Evolutionary conservation across 805 yeast species (phyloP).

Genomic region (Dipodascopsis tothii): DNA sequence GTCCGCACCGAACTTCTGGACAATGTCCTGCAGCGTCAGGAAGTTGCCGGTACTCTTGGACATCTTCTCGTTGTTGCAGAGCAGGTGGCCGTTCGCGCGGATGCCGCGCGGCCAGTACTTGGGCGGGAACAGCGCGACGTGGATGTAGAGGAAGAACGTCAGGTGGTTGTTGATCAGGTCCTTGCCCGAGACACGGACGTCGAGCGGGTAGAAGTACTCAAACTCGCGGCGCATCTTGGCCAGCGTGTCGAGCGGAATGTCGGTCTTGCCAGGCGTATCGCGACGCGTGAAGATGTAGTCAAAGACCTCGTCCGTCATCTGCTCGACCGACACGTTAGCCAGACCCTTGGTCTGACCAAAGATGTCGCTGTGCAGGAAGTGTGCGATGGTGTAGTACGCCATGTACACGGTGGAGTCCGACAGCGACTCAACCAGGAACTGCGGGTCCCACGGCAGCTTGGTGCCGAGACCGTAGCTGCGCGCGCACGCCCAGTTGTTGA

Average conservation of each 20-base stretch:
- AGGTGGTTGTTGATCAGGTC: constrained; percentile 95
- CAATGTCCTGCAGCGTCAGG: constrained; percentile 77
- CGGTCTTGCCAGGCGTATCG: constrained; percentile 45
- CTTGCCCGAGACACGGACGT: constrained; percentile 86
- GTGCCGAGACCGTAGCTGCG: constrained; percentile 96
- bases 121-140: constrained; percentile 87
- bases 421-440: constrained; percentile 84
- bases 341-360: constrained; percentile 72
- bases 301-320: constrained; percentile 87
- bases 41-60: constrained; percentile 96
- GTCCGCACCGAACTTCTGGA: constrained; percentile 90
- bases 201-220: constrained; percentile 94
- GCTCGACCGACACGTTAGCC: constrained; percentile 66
- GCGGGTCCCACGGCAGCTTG: constrained; percentile 92
- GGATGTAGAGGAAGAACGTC: constrained; percentile 89
- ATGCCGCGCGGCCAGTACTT: constrained; percentile 89
- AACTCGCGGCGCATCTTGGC: constrained; percentile 81
- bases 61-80: constrained; percentile 96
- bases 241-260: constrained; percentile 61
- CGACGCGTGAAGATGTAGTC: constrained; percentile 78
- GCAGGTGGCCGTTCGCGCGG: constrained; percentile 89
- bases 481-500: constrained; percentile 96
- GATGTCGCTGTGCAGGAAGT: constrained; percentile 76
- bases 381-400: constrained; percentile 86
- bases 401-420: constrained; percentile 95